These are phyloP conservation scores for Aspergillus bridgeri DNA, from an alignment of 495 filamentous ascomycete genomes.

Conservation along the genomic window DNA sequence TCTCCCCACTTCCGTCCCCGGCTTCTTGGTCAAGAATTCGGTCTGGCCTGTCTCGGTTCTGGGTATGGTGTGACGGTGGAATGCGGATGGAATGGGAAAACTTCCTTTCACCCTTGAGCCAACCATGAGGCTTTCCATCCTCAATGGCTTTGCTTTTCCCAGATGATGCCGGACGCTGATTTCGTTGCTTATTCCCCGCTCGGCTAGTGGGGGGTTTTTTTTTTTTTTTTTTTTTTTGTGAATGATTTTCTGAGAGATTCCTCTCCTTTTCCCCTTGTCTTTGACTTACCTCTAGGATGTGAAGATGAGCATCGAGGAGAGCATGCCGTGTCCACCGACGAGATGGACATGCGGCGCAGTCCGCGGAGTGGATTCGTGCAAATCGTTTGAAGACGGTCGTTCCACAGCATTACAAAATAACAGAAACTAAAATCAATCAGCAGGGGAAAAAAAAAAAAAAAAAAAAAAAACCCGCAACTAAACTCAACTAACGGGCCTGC, in stretches of 20 bases:
- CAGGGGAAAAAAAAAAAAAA: conserved; percentile 12
- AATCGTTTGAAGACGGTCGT: conserved; percentile 2
- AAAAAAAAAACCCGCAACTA: conserved; percentile 11
- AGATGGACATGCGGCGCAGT: neutral
- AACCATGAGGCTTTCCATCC: conserved; percentile 7
- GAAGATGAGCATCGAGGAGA: neutral
- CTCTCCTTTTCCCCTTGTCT: neutral
- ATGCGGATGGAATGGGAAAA: conserved; percentile 1
- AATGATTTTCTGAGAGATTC: neutral
- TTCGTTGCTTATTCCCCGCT: neutral
- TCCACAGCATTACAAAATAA: conserved; percentile 2
- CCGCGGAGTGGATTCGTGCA: conserved; percentile 2
- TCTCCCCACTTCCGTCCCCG: conserved; percentile 4
- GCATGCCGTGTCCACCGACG: neutral
- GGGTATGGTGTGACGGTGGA: conserved; percentile 1
- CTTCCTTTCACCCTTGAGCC: conserved; percentile 13
- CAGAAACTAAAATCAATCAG: neutral
- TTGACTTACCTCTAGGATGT: neutral
- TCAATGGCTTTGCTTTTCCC: conserved; percentile 1
- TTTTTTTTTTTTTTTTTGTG: neutral
- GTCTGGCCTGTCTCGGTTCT: neutral
- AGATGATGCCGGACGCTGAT: neutral
- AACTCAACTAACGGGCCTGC: conserved; percentile 22
- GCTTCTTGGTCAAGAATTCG: neutral
- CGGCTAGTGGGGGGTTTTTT: neutral